phyloP scores from a whole-genome alignment of 805 yeast genomes.

The Debaryomyces maramus region DNA sequence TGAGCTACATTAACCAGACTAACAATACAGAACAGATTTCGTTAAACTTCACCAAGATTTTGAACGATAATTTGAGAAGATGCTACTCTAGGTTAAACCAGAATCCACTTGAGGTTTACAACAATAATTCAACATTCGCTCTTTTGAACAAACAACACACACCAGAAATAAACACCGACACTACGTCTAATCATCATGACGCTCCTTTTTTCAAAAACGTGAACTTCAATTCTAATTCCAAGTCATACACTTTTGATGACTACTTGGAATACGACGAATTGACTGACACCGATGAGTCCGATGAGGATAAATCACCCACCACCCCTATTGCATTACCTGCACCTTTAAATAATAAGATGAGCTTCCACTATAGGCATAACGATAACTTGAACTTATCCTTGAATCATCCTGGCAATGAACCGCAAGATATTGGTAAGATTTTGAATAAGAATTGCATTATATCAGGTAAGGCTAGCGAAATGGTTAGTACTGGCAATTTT shows the following conservation, averaged over 20 bases:
- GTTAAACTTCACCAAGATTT: constrained; percentile 35
- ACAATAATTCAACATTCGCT: constrained; percentile 35
- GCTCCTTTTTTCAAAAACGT: constrained; percentile 41
- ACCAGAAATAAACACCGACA: not conserved
- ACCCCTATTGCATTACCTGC: constrained; percentile 8
- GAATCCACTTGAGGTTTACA: constrained; percentile 33
- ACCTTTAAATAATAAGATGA: constrained; percentile 23
- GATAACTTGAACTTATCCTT: constrained; percentile 36
- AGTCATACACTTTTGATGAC: constrained; percentile 31
- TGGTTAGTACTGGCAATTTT: constrained; percentile 43
- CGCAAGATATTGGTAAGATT: constrained; percentile 30
- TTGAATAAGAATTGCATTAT: constrained; percentile 37
- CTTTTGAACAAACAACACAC: constrained; percentile 21
- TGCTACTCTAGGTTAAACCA: constrained; percentile 28
- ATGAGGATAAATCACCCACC: constrained; percentile 10
- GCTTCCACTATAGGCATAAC: constrained; percentile 37
- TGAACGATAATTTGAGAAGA: constrained; percentile 38
- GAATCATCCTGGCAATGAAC: constrained; percentile 14
- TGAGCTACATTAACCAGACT: not conserved
- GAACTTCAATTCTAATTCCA: constrained; percentile 31
- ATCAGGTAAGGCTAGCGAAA: constrained; percentile 44
- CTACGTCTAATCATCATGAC: constrained; percentile 7
- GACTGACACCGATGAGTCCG: constrained; percentile 6
- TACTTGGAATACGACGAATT: constrained; percentile 34
- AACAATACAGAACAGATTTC: constrained; percentile 14